phyloP scores from a whole-genome alignment of 2,329 filamentous ascomycete genomes.

The Sclerotinia subarctica region DNA sequence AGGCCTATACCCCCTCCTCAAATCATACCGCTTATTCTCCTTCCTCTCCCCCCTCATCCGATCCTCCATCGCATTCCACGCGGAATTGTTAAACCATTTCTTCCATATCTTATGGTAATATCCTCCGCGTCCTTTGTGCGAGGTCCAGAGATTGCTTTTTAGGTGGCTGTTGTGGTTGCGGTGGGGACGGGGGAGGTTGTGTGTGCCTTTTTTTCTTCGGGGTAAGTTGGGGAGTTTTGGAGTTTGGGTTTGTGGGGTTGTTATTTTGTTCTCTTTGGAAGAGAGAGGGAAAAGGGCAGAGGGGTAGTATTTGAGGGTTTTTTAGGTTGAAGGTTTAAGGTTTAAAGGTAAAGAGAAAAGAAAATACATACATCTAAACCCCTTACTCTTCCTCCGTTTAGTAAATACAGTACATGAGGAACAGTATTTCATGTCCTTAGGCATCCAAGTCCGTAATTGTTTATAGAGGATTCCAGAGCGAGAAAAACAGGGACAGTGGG shows the following conservation, averaged over 20 bases:
- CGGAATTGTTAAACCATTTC: slow-evolving; percentile 34
- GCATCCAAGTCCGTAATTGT: slow-evolving; percentile 31
- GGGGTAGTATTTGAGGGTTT: no score
- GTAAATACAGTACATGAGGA: slow-evolving; percentile 30
- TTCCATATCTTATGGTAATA: slow-evolving; percentile 34
- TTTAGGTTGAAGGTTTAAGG: not conserved
- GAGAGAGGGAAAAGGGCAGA: accelerated
- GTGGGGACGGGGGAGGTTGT: slow-evolving; percentile 20
- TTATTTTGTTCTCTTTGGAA: no score
- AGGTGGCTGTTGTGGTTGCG: slow-evolving; percentile 18
- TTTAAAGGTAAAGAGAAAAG: not conserved
- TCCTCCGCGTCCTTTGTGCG: slow-evolving; percentile 27
- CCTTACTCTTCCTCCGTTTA: slow-evolving; percentile 28
- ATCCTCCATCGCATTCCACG: slow-evolving; percentile 29
- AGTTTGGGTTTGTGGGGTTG: no score
- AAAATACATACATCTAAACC: slow-evolving; percentile 27
- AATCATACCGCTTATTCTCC: slow-evolving; percentile 28
- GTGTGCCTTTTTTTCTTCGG: slow-evolving; percentile 30
- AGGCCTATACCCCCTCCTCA: slow-evolving; percentile 24
- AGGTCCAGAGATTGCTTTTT: slow-evolving; percentile 29
- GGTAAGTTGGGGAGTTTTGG: not conserved
- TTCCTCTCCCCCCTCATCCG: slow-evolving; percentile 23
- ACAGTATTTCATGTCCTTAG: slow-evolving; percentile 31
- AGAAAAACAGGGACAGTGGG: slow-evolving; percentile 4
- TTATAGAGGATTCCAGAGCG: slow-evolving; percentile 19